phyloP scores from a whole-genome alignment of 352 stramenopile species.

The Aphanomyces astaci region DNA sequence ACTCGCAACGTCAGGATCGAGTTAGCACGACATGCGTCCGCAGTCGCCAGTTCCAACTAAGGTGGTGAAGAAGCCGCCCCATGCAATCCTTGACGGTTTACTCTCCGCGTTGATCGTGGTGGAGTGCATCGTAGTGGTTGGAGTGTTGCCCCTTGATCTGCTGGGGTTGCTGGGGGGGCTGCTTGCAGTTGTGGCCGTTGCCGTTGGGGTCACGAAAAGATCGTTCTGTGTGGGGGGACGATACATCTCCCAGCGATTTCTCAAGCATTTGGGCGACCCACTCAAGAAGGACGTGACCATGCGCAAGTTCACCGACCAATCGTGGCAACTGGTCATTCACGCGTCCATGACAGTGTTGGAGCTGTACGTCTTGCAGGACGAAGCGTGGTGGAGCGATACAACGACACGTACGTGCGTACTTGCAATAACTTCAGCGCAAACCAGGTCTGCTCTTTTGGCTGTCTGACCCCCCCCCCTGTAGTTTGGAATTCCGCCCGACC shows the following conservation, averaged over 20 bases:
- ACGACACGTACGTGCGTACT: conserved; percentile 15
- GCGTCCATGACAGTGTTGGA: conserved; percentile 80
- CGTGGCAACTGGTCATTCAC: conserved; percentile 81
- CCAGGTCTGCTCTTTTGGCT: no score
- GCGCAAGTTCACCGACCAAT: conserved; percentile 85
- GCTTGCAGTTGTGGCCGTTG: conserved; percentile 56
- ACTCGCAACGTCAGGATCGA: no score
- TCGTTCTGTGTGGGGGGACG: conserved; percentile 51
- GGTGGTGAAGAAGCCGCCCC: no score
- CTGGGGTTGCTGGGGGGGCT: conserved; percentile 54
- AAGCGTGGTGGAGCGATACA: conserved; percentile 79
- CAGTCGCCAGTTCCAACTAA: no score
- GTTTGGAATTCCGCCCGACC: no score
- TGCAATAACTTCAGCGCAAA: no score
- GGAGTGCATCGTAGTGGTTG: conserved; percentile 1
- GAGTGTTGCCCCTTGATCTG: conserved; percentile 45
- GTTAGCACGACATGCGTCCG: no score
- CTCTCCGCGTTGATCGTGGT: background rate
- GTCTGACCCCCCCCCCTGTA: no score
- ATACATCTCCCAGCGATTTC: conserved; percentile 68
- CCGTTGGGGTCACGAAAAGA: conserved; percentile 58
- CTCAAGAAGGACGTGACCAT: conserved; percentile 73
- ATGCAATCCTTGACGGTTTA: conserved; percentile 52
- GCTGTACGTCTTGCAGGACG: conserved; percentile 63
- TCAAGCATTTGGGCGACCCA: conserved; percentile 72